Percentiles rank a stretch among this genome's conserved stretches.
Conservation (phyloP, 2,329 filamentous ascomycete genomes). For the Periglandula ipomoeae region DNA sequence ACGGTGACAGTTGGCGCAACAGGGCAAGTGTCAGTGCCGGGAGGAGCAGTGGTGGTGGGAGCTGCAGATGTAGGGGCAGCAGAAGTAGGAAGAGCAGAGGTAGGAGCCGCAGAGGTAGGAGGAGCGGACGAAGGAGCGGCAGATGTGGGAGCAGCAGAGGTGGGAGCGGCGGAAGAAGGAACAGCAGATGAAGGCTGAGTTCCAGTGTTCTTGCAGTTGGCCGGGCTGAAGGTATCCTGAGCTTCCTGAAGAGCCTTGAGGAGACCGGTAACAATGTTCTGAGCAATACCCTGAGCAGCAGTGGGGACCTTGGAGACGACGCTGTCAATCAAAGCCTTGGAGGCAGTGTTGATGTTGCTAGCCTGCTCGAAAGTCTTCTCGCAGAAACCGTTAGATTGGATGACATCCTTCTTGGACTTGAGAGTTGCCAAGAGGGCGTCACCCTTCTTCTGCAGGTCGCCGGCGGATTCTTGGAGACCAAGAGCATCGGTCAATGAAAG, state of each 20-base stretch:
- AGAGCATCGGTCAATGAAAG: not conserved
- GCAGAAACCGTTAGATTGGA: not conserved
- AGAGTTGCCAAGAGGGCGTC: not conserved
- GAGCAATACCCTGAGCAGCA: not conserved
- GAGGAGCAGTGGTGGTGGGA: not conserved
- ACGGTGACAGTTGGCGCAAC: conserved; percentile 2
- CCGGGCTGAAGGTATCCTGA: not conserved
- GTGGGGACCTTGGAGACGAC: conserved; percentile 2
- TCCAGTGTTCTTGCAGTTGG: not conserved
- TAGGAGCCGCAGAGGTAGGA: not conserved
- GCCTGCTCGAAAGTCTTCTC: not conserved
- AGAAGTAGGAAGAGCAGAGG: not conserved
- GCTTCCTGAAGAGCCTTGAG: not conserved
- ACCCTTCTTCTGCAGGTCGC: not conserved
- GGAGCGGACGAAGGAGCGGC: not conserved
- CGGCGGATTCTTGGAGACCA: not conserved
- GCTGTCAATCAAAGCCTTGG: conserved; percentile 1
- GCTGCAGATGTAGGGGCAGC: not conserved
- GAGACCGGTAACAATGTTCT: not conserved
- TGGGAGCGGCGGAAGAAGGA: not conserved
- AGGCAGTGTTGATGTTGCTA: not conserved
- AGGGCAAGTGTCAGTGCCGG: not conserved
- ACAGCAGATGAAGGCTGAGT: too few relatives aligned
- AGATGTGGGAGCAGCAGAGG: not conserved
- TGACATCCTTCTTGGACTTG: not conserved